These are phyloP conservation scores for Irpex rosettiformis DNA, from an alignment of 1,284 basidiomycete species.

Conservation along the genomic window DNA sequence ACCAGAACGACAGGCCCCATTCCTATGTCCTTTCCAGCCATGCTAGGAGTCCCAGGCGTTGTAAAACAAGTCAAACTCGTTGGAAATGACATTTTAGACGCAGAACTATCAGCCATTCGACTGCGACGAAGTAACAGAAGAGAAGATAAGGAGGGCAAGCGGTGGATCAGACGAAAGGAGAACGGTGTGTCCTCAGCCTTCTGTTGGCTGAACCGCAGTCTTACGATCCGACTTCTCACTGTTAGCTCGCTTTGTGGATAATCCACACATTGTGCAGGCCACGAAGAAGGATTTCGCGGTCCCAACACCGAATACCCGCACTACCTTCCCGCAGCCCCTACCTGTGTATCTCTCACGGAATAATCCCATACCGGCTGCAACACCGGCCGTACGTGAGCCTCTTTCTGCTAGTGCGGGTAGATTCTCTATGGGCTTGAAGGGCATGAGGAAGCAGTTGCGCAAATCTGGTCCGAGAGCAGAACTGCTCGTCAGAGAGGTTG, in stretches of 20 bases:
- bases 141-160: constrained; percentile 70
- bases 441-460: constrained; percentile 65
- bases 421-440: constrained; percentile 72
- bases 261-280: constrained; percentile 65
- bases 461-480: constrained; percentile 57
- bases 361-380: constrained; percentile 43
- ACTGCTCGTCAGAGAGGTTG: constrained; percentile 59
- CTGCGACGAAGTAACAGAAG: constrained; percentile 35
- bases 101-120: constrained; percentile 16
- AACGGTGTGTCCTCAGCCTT: constrained; percentile 50
- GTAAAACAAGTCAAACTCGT: constrained; percentile 48
- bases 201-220: neutral
- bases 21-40: constrained; percentile 66
- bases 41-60: constrained; percentile 57
- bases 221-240: neutral
- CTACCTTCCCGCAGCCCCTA: constrained; percentile 74
- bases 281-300: constrained; percentile 51
- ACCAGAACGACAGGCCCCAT: constrained; percentile 31
- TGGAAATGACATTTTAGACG: constrained; percentile 16
- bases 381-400: constrained; percentile 41
- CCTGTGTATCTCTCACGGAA: constrained; percentile 65
- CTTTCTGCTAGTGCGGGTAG: constrained; percentile 64
- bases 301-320: constrained; percentile 37
- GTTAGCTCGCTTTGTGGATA: constrained; percentile 63
- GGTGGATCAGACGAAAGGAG: constrained; percentile 70